Evolutionary conservation across 2,329 filamentous ascomycete genomes (phyloP), one percentile per base, ranked within the genome.

Genomic region (Ascochyta koolunga): DNA sequence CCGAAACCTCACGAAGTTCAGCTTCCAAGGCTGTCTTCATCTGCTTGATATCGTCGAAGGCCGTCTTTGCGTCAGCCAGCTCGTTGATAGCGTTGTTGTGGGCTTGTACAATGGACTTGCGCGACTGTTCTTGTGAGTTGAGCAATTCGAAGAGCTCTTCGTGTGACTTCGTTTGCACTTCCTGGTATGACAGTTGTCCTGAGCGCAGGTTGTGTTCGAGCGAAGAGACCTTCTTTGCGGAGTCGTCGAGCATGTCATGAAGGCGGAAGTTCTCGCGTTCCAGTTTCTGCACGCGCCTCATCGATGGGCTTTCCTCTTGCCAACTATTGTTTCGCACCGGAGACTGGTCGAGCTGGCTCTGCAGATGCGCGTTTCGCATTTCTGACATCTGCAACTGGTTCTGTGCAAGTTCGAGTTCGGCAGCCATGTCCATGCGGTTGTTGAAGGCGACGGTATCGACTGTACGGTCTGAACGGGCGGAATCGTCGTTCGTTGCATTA

Each of bases 211-310:
- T 92, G 71, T 90, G 89, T 76, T 98, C 95, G 19, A 98, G 78
- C 0, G 89, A 85, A 6, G 93, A 96, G 2, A 97, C 89, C 77
- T 97, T 97, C 80, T 91, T 93, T 16, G 89, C 83, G 2, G 93
- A 97, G 73, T 97, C 92, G 73, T 98, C 93, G 5, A 98, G 87
- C 84, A 96, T 91, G 59, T 96, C 91, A 68, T 98, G 93, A 13
- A 98, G 83, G 51, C 92, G 87, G 73, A 85, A 93, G 76, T 98
- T 98, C 70, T 90, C 93, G 64, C 91, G 87, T 76, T 98, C 93
- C 5, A 98, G 83, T 77, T 97, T 93, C 70, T 96, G 89, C 67
- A 96, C 88, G 15, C 95, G 87, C 49, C 88, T 84, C 41, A 89
- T 73, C 1, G 91, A 93, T 1, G 91, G 90, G 63, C 88, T 93